Base-by-base conservation (phyloP, 441 rosid genomes). In the Hura crepitans region DNA sequence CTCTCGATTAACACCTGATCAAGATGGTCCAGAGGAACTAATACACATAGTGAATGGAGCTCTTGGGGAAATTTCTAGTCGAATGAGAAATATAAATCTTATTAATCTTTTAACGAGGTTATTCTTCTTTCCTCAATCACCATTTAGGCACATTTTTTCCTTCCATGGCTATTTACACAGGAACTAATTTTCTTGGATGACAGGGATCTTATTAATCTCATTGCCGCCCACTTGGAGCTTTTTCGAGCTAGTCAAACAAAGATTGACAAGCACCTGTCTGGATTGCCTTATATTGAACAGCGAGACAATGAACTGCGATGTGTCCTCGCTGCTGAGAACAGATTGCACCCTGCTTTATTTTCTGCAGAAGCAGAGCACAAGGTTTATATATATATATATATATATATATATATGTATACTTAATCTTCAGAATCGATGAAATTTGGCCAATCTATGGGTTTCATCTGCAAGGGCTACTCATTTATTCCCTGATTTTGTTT, bases 301-400 rank as follows among this genome's bases (percentile, higher is more conserved):
- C 81, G 90, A 77, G 94, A 96, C 81, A 69, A 76, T 72, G 94
- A 88, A 79, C 76, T 93, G 56, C 83, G 76, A 69, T 84, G 71
- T 61, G 66, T 96, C 77, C 81, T 96, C 82, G 93, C 96, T 73
- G 60, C 77, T 8, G 92, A 91, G 76, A 82, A 87, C 81, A 93
- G 86, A 85, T 85, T 96, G 85, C 99, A 91, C 77, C 99, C 98
- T 72, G 99, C 98, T 74, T 79, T 96, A 72, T 96, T 89, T 83
- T 96, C 97, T 73, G 76, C 86, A 71, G 96, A 87, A 76, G 92
- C 98, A 28, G 97, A 93, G 86, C 98, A 96, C 79, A 93, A 90
- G 99, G 98, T 96, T 55, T 61, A 58, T 37, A 3, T 35, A 2
- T 35, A 37, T 72, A 46, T 68, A n/a, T n/a, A n/a, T n/a, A n/a